These are phyloP conservation scores for Acephala macrosclerotiorum DNA, from an alignment of 2,329 filamentous ascomycete genomes.

Conservation along the genomic window DNA sequence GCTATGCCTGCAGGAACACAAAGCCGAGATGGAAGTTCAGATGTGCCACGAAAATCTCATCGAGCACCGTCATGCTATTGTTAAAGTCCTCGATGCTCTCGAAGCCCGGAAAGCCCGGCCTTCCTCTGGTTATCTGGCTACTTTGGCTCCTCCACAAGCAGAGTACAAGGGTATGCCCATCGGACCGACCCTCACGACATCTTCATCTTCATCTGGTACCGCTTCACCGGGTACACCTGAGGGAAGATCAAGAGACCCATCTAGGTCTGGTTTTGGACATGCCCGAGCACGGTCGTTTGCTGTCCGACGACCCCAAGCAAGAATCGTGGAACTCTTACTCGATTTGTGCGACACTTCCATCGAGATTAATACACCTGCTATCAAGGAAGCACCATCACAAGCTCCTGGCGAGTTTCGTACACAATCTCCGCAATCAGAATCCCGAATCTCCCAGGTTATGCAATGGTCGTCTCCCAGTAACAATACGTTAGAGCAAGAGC, in stretches of 20 bases:
- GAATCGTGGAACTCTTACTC: constrained; percentile 93
- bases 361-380: constrained; percentile 91
- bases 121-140: constrained; percentile 58
- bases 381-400: constrained; percentile 81
- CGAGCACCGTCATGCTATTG: constrained; percentile 93
- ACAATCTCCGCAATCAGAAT: constrained; percentile 95
- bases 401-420: constrained; percentile 82
- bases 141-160: constrained; percentile 60
- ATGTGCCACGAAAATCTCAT: constrained; percentile 91
- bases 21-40: constrained; percentile 97
- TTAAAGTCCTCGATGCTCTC: constrained; percentile 91
- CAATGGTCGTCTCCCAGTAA: constrained; percentile 97
- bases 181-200: constrained; percentile 72
- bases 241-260: constrained; percentile 73
- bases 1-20: constrained; percentile 92
- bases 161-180: constrained; percentile 92
- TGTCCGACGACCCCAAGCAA: constrained; percentile 84
- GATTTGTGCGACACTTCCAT: constrained; percentile 96
- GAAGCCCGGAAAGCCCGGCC: constrained; percentile 78
- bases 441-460: constrained; percentile 89
- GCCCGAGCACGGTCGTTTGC: constrained; percentile 87
- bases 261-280: constrained; percentile 76
- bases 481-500: constrained; percentile 91
- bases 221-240: constrained; percentile 76
- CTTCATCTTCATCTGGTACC: constrained; percentile 70